A percentile compares a stretch with the other conserved stretches of the same genome.
These are phyloP conservation scores for Fusarium chaquense DNA, from an alignment of 2,329 filamentous ascomycete genomes.

Conservation along the genomic window DNA sequence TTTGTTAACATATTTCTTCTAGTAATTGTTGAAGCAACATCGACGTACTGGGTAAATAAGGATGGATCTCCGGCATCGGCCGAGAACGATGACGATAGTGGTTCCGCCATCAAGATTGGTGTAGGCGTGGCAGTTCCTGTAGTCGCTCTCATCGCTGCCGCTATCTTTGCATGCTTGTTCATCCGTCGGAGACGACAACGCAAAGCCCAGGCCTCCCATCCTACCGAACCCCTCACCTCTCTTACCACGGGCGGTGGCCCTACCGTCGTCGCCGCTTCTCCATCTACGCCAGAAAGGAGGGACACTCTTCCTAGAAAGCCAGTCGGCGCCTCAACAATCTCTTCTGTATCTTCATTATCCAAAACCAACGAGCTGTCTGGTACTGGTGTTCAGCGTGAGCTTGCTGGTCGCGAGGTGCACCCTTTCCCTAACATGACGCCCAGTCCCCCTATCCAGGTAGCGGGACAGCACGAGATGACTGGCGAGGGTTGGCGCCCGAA, in stretches of 20 bases:
- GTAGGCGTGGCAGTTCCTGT: constrained; percentile 39
- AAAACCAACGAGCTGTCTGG: constrained; percentile 40
- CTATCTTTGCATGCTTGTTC: constrained; percentile 32
- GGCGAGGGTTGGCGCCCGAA: constrained; percentile 35
- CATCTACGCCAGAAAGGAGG: constrained; percentile 20
- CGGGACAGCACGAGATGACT: constrained; percentile 42
- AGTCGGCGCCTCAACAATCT: constrained; percentile 30
- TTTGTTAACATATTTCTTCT: constrained; percentile 10
- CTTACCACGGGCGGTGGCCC: constrained; percentile 6
- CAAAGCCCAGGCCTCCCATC: background rate
- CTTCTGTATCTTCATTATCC: constrained; percentile 38
- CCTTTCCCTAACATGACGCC: constrained; percentile 32
- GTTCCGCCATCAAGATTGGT: constrained; percentile 38
- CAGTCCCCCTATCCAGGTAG: constrained; percentile 31
- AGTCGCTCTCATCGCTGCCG: constrained; percentile 15
- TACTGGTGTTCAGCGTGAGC: constrained; percentile 25
- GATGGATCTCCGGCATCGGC: constrained; percentile 37
- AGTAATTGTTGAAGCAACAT: constrained; percentile 46
- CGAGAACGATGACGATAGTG: constrained; percentile 10
- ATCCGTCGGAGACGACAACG: constrained; percentile 29
- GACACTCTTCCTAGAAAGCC: constrained; percentile 37
- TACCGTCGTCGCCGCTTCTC: background rate
- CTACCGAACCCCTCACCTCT: constrained; percentile 29
- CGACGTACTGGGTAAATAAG: constrained; percentile 40
- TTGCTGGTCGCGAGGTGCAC: constrained; percentile 31